Evolutionary conservation across 352 stramenopile species (phyloP), one percentile per base, ranked within the genome.

Genomic region (Phytopythium helicoides): DNA sequence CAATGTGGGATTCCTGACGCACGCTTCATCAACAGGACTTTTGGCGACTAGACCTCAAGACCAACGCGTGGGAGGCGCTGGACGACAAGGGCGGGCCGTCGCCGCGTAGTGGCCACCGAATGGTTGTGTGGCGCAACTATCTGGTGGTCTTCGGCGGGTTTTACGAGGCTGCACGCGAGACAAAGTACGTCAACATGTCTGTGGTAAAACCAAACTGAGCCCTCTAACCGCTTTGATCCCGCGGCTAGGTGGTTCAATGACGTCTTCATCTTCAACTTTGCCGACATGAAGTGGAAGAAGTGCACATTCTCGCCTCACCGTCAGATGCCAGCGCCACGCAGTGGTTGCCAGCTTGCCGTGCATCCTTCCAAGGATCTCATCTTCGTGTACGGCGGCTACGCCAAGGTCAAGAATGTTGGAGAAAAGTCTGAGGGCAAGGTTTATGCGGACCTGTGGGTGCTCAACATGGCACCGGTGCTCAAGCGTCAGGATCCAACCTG

Each of bases 71-170:
- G 96, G 82, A 96, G 54, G 90, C 97, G 65, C 79, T 98, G 2
- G 80, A 95, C 21, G 81, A 95, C 33, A 88, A 87, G 53, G 72
- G 86, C 58, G 64, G 78, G 68, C 70, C 84, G 56, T 81, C 96
- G 52, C 76, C 86, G 8, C 69, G 87, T 45, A 94, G 83, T 56
- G 91, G 91, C n/a, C 91, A 97, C 54, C 85, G 91, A n/a, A 97
- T 97, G 90, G 81, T 95, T 47, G 83, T 97, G 35, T 97, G 90
- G 90, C 75, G 97, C 35, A 97, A 98, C 66, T 98, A 95, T 58
- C 83, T 99, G 47, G 86, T 99, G 22, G 67, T 98, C 12, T 99
- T 99, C 73, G 96, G 96, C 36, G 96, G 96, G 25, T 99, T 99
- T 62, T 98, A 98, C 65, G 96, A 99, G 68, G 94, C 86, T 1